Evolutionary conservation across 805 yeast genomes (phyloP).

Genomic region (Candida broadrunensis): DNA sequence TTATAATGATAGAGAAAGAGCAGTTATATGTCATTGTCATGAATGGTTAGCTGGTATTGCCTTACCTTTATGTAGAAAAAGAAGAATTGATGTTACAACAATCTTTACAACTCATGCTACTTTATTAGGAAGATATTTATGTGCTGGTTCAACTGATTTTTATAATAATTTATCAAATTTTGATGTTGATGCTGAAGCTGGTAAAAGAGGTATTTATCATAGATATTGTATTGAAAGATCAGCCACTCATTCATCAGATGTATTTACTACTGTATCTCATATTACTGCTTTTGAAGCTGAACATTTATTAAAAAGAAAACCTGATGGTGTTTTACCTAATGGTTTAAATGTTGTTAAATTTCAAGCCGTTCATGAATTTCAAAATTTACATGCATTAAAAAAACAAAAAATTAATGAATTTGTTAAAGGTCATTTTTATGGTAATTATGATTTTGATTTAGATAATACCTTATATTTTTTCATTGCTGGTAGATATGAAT

Average conservation of each 20-base stretch:
- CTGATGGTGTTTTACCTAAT: slow-evolving; percentile 96
- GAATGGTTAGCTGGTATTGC: slow-evolving; percentile 99
- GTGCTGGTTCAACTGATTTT: slow-evolving; percentile 96
- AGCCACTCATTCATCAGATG: slow-evolving; percentile 94
- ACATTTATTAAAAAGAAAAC: slow-evolving; percentile 88
- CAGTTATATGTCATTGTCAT: slow-evolving; percentile 91
- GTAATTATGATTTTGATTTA: slow-evolving; percentile 90
- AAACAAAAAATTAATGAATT: slow-evolving; percentile 93
- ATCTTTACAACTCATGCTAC: slow-evolving; percentile 98
- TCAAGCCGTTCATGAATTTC: slow-evolving; percentile 97
- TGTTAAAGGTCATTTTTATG: slow-evolving; percentile 95
- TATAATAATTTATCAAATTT: slow-evolving; percentile 85
- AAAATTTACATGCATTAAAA: slow-evolving; percentile 87
- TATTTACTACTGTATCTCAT: slow-evolving; percentile 94
- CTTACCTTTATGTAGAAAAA: slow-evolving; percentile 84
- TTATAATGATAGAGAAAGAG: slow-evolving; percentile 78
- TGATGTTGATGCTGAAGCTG: slow-evolving; percentile 97
- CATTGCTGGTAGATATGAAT: slow-evolving; percentile 97
- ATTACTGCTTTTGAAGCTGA: slow-evolving; percentile 97
- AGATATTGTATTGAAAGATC: slow-evolving; percentile 96
- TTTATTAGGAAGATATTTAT: slow-evolving; percentile 85
- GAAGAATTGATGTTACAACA: slow-evolving; percentile 90
- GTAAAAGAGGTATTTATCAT: slow-evolving; percentile 95
- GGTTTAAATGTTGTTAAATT: slow-evolving; percentile 95
- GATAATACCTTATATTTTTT: slow-evolving; percentile 93